Evolutionary conservation across 1,284 basidiomycete genomes (phyloP), one percentile per base, ranked within the genome.

Genomic region (Fomitopsis palustris): DNA sequence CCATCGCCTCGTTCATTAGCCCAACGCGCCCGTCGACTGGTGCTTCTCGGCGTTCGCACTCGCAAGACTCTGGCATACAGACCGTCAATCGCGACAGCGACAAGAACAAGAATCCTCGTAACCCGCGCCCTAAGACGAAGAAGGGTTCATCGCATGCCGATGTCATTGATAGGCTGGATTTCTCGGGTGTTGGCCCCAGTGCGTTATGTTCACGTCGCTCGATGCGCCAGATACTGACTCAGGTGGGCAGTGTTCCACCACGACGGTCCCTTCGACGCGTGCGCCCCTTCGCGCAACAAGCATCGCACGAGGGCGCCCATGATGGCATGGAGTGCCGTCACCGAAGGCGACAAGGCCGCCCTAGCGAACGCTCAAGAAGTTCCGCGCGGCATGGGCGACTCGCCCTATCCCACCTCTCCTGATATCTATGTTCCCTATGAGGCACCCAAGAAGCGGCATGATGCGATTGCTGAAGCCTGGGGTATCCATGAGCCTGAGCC

Each of bases 401-500:
- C 74, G 49, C 77, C 85, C 21, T 87, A 88, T 69, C 78, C 61
- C 29, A 58, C 84, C 6, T 70, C 83, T 56, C 75, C 81, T 45
- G 77, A 79, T 58, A 75, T 76, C 58, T 81, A 82, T 72, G 71
- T 77, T 41, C 76, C 83, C 63, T 78, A 83, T 54, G 78, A 83
- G 62, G 80, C 81, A 16, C 86, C 87, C 57, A 89, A 88, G 81
- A 87, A 86, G 74, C 87, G 89, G 67, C 85, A 90, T 27, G 89
- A 92, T 65, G 88, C 86, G 51, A 86, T 92, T 61, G 89, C 89
- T 51, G 90, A 92, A 74, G 92, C 92, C 0, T 93, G 92, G 90
- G 91, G 91, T 38, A 90, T 91, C 52, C 90, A 92, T 67, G 91
- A 93, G 67, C 91, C 90, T 12, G 92, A 93, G 70, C 92, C 91